Evolutionary conservation across 2,329 filamentous ascomycete species (phyloP).

Genomic region (Aspergillus pseudoviridinutans): DNA sequence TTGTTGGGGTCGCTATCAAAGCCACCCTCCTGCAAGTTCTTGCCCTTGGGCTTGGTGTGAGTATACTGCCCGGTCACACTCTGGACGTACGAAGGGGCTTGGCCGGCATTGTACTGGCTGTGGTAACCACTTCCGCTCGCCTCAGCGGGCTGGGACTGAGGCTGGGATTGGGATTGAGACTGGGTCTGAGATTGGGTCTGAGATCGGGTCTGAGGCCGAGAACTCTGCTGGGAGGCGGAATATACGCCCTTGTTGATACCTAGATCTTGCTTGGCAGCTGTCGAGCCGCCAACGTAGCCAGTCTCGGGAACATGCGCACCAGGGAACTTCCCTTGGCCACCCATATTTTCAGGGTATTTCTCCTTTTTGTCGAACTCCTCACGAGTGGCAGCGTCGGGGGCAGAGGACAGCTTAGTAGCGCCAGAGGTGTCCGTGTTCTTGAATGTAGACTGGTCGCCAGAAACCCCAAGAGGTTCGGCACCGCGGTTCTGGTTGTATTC

Average conservation of each 20-base stretch:
- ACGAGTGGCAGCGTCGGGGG: conserved; percentile 44
- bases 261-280: conserved; percentile 28
- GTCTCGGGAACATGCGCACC: conserved; percentile 31
- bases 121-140: conserved; percentile 25
- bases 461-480: conserved; percentile 48
- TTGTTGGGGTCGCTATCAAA: conserved; percentile 38
- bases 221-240: conserved; percentile 13
- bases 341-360: conserved; percentile 38
- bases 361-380: conserved; percentile 42
- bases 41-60: conserved; percentile 48
- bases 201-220: not conserved
- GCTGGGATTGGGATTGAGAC: not conserved
- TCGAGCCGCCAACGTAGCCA: conserved; percentile 35
- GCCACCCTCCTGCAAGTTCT: conserved; percentile 48
- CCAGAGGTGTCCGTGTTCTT: conserved; percentile 54
- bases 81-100: conserved; percentile 37
- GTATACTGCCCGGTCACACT: conserved; percentile 28
- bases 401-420: conserved; percentile 49
- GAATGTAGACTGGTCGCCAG: conserved; percentile 51
- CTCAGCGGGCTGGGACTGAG: not conserved
- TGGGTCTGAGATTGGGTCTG: not conserved
- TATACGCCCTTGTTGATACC: conserved; percentile 22
- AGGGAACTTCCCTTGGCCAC: conserved; percentile 36
- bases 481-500: conserved; percentile 58
- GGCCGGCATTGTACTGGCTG: conserved; percentile 25